A percentile compares a stretch with the other conserved stretches of the same genome.
Conservation (phyloP, 2,329 filamentous ascomycete species). For the Monilinia fructigena region DNA sequence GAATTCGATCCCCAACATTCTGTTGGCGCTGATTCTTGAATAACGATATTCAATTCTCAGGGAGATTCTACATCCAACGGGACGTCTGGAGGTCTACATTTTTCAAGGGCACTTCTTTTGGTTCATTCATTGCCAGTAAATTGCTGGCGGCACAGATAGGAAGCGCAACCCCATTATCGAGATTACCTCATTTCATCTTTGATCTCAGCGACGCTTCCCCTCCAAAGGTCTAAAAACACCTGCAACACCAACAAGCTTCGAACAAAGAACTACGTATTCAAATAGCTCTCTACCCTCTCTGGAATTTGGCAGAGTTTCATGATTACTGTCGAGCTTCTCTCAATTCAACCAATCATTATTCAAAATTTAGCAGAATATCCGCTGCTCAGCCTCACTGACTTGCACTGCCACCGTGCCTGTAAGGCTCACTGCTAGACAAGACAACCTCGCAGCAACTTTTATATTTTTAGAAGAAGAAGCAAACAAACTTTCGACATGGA, state of each 20-base stretch:
- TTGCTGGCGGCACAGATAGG: conserved; percentile 13
- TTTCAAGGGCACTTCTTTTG: neutral
- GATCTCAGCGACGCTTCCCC: conserved; percentile 6
- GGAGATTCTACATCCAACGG: neutral
- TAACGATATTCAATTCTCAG: neutral
- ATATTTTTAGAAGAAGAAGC: conserved; percentile 41
- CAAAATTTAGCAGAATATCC: conserved; percentile 3
- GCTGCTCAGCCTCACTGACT: conserved; percentile 20
- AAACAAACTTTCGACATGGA: conserved; percentile 48
- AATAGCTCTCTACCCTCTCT: neutral
- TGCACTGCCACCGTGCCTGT: conserved; percentile 26
- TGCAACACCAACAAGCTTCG: neutral
- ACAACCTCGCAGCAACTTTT: conserved; percentile 24
- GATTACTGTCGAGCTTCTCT: neutral
- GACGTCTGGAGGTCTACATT: neutral
- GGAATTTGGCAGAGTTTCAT: neutral
- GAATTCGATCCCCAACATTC: neutral
- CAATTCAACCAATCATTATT: conserved; percentile 15
- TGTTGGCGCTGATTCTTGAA: conserved; percentile 18
- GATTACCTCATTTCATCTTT: conserved; percentile 24
- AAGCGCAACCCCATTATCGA: conserved; percentile 18
- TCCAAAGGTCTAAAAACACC: neutral
- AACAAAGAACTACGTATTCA: conserved; percentile 17
- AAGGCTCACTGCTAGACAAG: conserved; percentile 22
- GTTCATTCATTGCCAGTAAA: neutral